These are phyloP conservation scores for Gossypium turneri DNA, from an alignment of 345 rosid genomes.

Conservation along the genomic window DNA sequence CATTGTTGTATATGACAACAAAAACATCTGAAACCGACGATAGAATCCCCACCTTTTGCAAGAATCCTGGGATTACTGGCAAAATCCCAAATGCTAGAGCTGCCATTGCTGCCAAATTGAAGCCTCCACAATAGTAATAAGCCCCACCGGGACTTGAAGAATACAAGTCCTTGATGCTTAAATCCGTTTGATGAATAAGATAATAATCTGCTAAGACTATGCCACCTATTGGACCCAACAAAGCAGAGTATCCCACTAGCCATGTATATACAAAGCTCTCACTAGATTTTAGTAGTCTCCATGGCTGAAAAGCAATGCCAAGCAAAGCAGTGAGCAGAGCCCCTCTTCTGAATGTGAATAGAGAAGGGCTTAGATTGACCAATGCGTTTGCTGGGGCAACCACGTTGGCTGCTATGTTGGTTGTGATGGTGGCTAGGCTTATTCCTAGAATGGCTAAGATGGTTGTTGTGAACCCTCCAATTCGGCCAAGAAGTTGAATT, in stretches of 20 bases:
- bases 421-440: conserved; percentile 75
- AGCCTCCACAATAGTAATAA: conserved; percentile 63
- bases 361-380: conserved; percentile 76
- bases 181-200: conserved; percentile 38
- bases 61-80: conserved; percentile 82
- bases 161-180: conserved; percentile 58
- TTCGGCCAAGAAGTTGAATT: conserved; percentile 64
- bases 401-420: conserved; percentile 91
- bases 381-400: conserved; percentile 93
- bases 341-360: conserved; percentile 76
- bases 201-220: conserved; percentile 74
- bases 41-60: conserved; percentile 61
- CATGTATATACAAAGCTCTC: conserved; percentile 96
- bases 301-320: conserved; percentile 82
- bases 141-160: conserved; percentile 53
- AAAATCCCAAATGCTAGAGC: conserved; percentile 65
- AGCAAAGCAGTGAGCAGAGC: conserved; percentile 77
- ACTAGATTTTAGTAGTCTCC: conserved; percentile 81
- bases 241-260: conserved; percentile 85
- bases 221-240: conserved; percentile 85
- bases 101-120: conserved; percentile 50
- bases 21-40: conserved; percentile 35
- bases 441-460: conserved; percentile 71
- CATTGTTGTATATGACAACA: conserved; percentile 64
- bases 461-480: conserved; percentile 62